Percentiles rank a stretch among this genome's conserved stretches.
Evolutionary conservation across 208 protist genomes (phyloP).

Genomic region (Leishmania lainsoni): DNA sequence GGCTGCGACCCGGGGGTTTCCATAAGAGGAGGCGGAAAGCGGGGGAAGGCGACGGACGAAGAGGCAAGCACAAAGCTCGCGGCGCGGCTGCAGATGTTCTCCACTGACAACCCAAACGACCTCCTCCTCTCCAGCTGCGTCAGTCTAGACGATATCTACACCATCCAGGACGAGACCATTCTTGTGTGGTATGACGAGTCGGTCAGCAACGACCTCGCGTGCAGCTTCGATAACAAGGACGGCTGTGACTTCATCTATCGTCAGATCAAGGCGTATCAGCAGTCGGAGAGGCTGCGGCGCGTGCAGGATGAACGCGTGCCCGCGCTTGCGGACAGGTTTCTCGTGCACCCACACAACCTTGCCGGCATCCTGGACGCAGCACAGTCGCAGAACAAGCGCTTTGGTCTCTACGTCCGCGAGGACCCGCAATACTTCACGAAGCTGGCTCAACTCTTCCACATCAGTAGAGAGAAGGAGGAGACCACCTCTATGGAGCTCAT

Average conservation of each 20-base stretch:
- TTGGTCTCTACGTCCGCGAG: conserved; percentile 63
- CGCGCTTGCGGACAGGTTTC: conserved; percentile 43
- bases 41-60: conserved; percentile 21
- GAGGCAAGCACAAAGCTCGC: conserved; percentile 13
- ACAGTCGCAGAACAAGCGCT: conserved; percentile 51
- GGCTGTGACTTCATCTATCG: conserved; percentile 57
- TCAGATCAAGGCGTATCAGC: conserved; percentile 57
- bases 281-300: conserved; percentile 26
- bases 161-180: conserved; percentile 70
- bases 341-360: conserved; percentile 61
- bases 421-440: conserved; percentile 51
- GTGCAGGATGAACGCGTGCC: conserved; percentile 29
- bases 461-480: conserved; percentile 36
- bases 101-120: conserved; percentile 54
- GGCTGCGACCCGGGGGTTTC: not conserved
- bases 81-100: conserved; percentile 51
- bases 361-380: conserved; percentile 53
- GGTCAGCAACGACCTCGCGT: conserved; percentile 68
- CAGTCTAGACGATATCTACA: conserved; percentile 63
- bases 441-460: conserved; percentile 56
- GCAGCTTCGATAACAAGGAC: conserved; percentile 69
- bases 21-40: conserved; percentile 15
- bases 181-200: conserved; percentile 73
- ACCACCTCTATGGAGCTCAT: conserved; percentile 43
- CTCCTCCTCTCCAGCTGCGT: conserved; percentile 71